Percentiles rank a stretch among this genome's conserved stretches.
phyloP scores from a whole-genome alignment of 495 filamentous ascomycete species.

The Neurospora africana region DNA sequence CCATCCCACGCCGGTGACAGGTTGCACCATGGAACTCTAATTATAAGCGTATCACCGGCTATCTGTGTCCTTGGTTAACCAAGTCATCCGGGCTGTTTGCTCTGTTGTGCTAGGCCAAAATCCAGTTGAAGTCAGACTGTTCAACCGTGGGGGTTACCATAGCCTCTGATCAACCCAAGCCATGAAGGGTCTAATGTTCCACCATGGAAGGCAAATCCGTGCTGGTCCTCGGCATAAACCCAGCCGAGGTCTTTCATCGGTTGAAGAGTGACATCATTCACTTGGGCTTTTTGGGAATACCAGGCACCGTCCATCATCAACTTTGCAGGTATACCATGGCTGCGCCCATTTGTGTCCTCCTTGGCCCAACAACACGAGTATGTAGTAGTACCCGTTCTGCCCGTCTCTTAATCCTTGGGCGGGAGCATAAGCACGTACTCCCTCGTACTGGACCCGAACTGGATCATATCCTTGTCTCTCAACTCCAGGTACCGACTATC shows the following conservation, averaged over 20 bases:
- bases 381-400: neutral
- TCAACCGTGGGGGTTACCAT: neutral
- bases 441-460: conserved; percentile 76
- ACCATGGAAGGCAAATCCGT: neutral
- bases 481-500: conserved; percentile 75
- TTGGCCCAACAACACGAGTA: neutral
- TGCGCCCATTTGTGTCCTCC: neutral
- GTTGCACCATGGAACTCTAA: neutral
- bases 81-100: neutral
- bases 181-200: neutral
- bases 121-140: neutral
- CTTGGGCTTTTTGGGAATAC: neutral
- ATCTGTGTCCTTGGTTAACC: neutral
- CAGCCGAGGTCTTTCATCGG: neutral
- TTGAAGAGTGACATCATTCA: neutral
- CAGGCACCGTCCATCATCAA: neutral
- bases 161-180: neutral
- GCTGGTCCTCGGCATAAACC: neutral
- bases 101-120: neutral
- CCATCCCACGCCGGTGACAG: neutral
- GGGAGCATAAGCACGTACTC: conserved; percentile 78
- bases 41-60: neutral
- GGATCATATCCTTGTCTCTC: conserved; percentile 75
- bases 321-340: neutral
- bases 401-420: conserved; percentile 27